phyloP scores from a whole-genome alignment of 148 eudicot genomes.

The Bassia scoparia region DNA sequence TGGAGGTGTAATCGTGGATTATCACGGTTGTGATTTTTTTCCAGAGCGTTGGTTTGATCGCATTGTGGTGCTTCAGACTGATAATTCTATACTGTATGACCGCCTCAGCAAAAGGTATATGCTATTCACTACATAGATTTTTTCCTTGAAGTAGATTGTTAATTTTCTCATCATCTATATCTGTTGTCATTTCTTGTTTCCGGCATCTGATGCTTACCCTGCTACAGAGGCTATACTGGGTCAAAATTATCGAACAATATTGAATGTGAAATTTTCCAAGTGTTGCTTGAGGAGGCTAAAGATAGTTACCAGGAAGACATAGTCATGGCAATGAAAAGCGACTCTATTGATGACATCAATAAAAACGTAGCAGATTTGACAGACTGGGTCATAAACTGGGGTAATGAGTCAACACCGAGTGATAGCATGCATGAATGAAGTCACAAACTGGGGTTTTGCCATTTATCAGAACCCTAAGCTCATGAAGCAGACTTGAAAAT shows the following conservation, averaged over 20 bases:
- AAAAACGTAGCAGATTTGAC: constrained; percentile 51
- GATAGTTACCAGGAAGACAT: constrained; percentile 58
- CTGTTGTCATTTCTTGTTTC: no score
- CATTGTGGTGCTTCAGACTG: constrained; percentile 87
- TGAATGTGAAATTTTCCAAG: constrained; percentile 82
- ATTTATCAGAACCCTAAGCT: no score
- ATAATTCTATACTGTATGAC: constrained; percentile 79
- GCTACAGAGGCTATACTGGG: constrained; percentile 70
- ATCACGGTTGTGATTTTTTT: constrained; percentile 95
- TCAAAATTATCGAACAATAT: constrained; percentile 74
- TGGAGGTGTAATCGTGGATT: constrained; percentile 84
- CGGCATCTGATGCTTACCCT: not conserved
- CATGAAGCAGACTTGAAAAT: no score
- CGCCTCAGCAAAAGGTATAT: constrained; percentile 71
- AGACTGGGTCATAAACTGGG: constrained; percentile 64
- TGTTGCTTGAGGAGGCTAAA: constrained; percentile 72
- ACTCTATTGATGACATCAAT: constrained; percentile 60
- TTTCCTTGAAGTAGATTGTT: no score
- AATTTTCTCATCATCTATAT: no score
- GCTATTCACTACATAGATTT: not conserved
- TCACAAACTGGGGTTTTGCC: not conserved
- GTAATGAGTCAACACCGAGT: constrained; percentile 19
- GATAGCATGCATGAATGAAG: constrained; percentile 30
- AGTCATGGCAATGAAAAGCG: constrained; percentile 56
- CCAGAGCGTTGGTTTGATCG: constrained; percentile 95